Percentiles rank a stretch among this genome's conserved stretches.
Evolutionary conservation across 768 basidiomycete species (phyloP).

Genomic region (Psilocybe subaeruginosa): DNA sequence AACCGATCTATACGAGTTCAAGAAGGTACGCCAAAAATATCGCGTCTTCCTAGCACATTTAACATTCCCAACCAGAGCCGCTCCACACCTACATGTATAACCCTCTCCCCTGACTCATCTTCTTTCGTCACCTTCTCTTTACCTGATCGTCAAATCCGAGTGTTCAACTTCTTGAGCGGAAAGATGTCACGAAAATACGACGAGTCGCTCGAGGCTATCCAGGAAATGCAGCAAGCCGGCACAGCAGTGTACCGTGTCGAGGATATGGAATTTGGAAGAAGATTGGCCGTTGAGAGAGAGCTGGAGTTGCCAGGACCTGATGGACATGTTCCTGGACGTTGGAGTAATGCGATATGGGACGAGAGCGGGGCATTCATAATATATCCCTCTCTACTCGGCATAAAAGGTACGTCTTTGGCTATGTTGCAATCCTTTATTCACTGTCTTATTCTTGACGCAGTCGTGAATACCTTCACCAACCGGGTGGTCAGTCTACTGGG

Average conservation of each 20-base stretch:
- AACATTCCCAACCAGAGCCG: conserved; percentile 61
- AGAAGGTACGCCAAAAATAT: conserved; percentile 61
- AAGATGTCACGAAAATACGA: conserved; percentile 94
- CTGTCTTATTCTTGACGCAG: conserved; percentile 39
- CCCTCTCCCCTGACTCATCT: conserved; percentile 85
- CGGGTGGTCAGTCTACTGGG: conserved; percentile 87
- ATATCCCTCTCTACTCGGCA: conserved; percentile 91
- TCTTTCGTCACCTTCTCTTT: conserved; percentile 94
- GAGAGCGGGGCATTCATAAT: conserved; percentile 94
- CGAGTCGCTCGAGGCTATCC: conserved; percentile 88
- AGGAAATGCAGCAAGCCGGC: conserved; percentile 99
- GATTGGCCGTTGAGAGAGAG: conserved; percentile 92
- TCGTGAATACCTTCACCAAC: conserved; percentile 94
- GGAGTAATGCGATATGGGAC: conserved; percentile 95
- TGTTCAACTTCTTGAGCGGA: conserved; percentile 90
- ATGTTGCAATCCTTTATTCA: neutral
- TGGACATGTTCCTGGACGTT: conserved; percentile 71
- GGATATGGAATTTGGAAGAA: conserved; percentile 99
- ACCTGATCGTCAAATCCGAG: conserved; percentile 91
- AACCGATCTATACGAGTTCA: conserved; percentile 97
- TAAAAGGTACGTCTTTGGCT: conserved; percentile 70
- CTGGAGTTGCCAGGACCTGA: conserved; percentile 82
- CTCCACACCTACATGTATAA: conserved; percentile 89
- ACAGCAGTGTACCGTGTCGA: conserved; percentile 91
- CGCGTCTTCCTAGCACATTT: neutral